Percentiles rank a stretch among this genome's conserved stretches.
These are phyloP conservation scores for Xylaria sp. DNA, from an alignment of 2,329 filamentous ascomycete genomes.

Conservation along the genomic window DNA sequence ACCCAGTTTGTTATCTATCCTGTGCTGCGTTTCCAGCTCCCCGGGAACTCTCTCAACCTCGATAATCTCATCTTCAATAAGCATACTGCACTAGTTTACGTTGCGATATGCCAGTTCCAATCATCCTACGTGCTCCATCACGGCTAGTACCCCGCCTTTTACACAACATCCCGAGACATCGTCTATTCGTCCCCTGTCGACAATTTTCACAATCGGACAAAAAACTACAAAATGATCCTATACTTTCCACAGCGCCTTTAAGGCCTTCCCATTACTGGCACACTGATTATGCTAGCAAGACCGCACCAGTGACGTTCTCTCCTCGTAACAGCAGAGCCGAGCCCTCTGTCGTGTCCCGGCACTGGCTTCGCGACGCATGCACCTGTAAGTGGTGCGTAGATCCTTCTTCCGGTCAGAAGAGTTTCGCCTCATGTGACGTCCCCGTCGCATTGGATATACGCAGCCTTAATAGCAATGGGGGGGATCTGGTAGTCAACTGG, in stretches of 20 bases:
- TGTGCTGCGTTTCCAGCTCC: too few species aligned
- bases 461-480: slow-evolving; percentile 43
- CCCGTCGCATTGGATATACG: slow-evolving; percentile 49
- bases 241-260: too few species aligned
- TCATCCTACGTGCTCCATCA: not conserved
- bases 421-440: slow-evolving; percentile 69
- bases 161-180: not conserved
- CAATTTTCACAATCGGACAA: not conserved
- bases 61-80: not conserved
- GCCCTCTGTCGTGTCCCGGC: not conserved
- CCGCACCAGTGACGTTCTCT: too few species aligned
- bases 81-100: not conserved
- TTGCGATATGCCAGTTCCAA: not conserved
- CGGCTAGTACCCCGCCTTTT: not conserved
- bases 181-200: not conserved
- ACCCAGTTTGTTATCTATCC: not conserved
- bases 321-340: too few species aligned
- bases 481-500: slow-evolving; percentile 66
- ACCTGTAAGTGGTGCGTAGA: slow-evolving; percentile 62
- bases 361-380: slow-evolving; percentile 63
- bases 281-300: too few species aligned
- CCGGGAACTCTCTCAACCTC: not conserved
- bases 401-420: slow-evolving; percentile 64
- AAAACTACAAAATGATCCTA: not conserved
- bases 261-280: too few species aligned